Evolutionary conservation across 345 rosid species (phyloP).

Genomic region (Balakata baccata): DNA sequence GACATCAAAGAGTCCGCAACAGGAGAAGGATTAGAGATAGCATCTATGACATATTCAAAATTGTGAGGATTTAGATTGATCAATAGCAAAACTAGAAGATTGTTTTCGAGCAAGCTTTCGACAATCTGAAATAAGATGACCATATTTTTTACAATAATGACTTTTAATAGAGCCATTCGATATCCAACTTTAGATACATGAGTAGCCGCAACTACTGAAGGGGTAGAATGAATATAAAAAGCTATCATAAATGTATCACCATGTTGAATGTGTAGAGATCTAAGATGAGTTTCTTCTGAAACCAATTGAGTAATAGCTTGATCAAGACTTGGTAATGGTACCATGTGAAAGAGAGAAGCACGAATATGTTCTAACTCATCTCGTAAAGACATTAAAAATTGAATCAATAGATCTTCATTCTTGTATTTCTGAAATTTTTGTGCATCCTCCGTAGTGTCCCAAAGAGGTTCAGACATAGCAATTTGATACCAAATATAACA

Average conservation of each 20-base stretch:
- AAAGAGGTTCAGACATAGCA: too few species aligned
- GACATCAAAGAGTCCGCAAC: not conserved
- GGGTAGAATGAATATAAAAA: too few species aligned
- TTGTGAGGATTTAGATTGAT: too few species aligned
- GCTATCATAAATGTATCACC: too few species aligned
- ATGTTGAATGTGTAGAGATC: too few species aligned
- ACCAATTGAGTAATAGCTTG: not conserved
- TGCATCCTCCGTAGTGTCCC: too few species aligned
- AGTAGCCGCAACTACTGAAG: too few species aligned
- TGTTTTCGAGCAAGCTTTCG: not conserved
- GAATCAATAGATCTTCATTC: not conserved
- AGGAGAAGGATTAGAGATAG: not conserved
- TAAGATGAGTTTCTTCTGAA: too few species aligned
- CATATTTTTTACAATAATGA: not conserved
- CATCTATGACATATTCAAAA: not conserved
- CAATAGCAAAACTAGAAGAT: not conserved
- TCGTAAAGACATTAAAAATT: not conserved
- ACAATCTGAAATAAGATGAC: not conserved
- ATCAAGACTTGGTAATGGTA: not conserved
- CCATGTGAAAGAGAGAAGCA: not conserved
- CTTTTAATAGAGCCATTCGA: not conserved
- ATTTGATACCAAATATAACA: too few species aligned
- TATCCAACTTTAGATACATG: not conserved
- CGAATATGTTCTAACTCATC: not conserved
- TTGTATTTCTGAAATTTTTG: too few species aligned